Evolutionary conservation across 2,329 filamentous ascomycete species (phyloP), one percentile per base, ranked within the genome.

Genomic region (Rutstroemia sp.): DNA sequence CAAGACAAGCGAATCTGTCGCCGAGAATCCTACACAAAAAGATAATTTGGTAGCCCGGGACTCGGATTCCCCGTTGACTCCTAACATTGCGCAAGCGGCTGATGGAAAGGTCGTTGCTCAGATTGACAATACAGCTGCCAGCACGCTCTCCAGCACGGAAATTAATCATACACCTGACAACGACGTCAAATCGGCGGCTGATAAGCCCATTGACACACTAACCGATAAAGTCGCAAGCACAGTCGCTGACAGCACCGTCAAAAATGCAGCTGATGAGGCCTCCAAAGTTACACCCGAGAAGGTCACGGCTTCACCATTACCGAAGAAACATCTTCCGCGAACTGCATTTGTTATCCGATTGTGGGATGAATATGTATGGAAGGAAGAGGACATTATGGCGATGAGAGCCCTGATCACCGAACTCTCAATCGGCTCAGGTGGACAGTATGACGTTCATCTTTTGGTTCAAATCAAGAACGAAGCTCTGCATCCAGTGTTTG

Each of bases 371-470:
- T 95, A 88, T 63, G 65, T 82, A 8, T 96, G 90, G 77, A 83
- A 83, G 9, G 81, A 87, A 44, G 88, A 95, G 65, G 89, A 94
- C 66, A 78, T 92, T 49, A 82, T 92, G 70, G 89, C 90, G 65
- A 72, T 96, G 38, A 86, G 92, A 30, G 86, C 91, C 34, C 82
- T 96, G 72, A 90, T 96, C 66, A 82, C 86, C 21, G 92, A 96
- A 70, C 76, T 95, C 10, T 81, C 85, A 1, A 75, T 96, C 56
- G 85, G 87, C 51, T 92, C 89, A 5, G 89, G 90, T 23, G 89
- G 87, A 36, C 87, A 92, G 64, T 96, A 95, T 70, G 88, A 94
- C 63, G 82, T 95, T 3, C 88, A 95, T 67, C 79, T 96, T 19
- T 79, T 96, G 2, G 83, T 95, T 8, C 89, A 96, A 70, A 85